Base-by-base conservation (phyloP, 768 basidiomycete genomes). In the Pisolithus orientalis region DNA sequence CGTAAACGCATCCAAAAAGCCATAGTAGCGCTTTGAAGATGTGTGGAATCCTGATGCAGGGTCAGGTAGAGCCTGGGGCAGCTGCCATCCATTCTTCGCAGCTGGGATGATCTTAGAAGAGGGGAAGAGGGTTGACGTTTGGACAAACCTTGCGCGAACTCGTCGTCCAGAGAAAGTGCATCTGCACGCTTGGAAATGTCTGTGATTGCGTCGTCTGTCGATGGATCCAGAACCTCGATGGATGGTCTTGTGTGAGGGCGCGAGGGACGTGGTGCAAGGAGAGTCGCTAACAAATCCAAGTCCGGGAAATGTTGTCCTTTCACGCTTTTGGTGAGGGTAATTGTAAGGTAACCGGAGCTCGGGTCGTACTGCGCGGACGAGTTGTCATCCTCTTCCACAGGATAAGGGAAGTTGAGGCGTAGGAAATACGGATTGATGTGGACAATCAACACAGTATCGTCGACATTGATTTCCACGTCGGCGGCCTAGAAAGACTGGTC, bases 391-490 rank as follows among this genome's bases (percentile, higher is more conserved):
- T 87, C 79, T 39, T 85, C 57, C 25, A 86, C 64, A 0, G 79
- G 65, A 58, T 86, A 78, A 28, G 85, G 74, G 65, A 94, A 90
- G 60, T 83, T 82, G 55, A 94, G 75, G 1, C 89, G 84, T 49
- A 93, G 75, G 60, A 87, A 93, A 63, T 92, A 94, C 2, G 90
- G 90, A 53, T 87, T 88, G 64, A 91, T 79, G 60, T 92, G 83
- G 39, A 90, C 70, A 17, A 81, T 83, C 64, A 92, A 75, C 45
- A 85, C 67, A 27, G 79, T 79, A 49, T 80, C 80, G 61, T 89
- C 85, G 51, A 90, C 80, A 57, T 85, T 75, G 47, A 90, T 84
- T 65, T 92, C 90, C 31, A 84, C 80, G 57, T 92, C 90, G 39
- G 84, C 80, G 10, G 90, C 87, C 90, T 92, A 78, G 6, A 39